Evolutionary conservation across 129 eudicot genomes (phyloP).

Genomic region (Dittrichia graveolens): DNA sequence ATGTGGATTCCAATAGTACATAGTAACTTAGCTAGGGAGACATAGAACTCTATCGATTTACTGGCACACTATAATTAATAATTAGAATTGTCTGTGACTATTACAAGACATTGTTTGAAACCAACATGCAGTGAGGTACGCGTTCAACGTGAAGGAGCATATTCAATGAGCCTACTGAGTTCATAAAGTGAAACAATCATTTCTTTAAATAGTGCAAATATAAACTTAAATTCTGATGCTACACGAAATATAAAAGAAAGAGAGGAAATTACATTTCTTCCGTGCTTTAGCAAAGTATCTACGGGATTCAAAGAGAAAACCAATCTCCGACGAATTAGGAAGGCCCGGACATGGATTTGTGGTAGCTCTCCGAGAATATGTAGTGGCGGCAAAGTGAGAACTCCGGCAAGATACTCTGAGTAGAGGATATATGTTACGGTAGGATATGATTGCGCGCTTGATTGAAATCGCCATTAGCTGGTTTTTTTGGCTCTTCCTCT

Average conservation of each 20-base stretch:
- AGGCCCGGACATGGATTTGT: conserved; percentile 14
- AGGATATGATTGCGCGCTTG: conserved; percentile 47
- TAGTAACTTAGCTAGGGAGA: conserved; percentile 2
- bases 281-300: conserved; percentile 79
- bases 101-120: neutral
- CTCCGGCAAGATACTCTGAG: conserved; percentile 33
- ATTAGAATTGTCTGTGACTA: neutral
- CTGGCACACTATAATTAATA: neutral
- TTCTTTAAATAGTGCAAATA: neutral
- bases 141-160: neutral
- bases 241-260: neutral
- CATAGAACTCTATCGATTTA: conserved; percentile 9
- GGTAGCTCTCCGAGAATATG: conserved; percentile 20
- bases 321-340: conserved; percentile 32
- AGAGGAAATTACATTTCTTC: conserved; percentile 45
- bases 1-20: neutral
- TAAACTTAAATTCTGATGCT: neutral
- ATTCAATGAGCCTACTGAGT: neutral
- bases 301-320: conserved; percentile 43
- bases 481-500: conserved; percentile 6
- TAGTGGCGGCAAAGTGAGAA: conserved; percentile 36
- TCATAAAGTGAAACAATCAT: conserved; percentile 4
- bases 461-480: conserved; percentile 49
- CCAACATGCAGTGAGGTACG: conserved; percentile 6
- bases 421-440: conserved; percentile 37